Base-by-base conservation (phyloP, 768 basidiomycete species). In the Lyophyllum atratum region DNA sequence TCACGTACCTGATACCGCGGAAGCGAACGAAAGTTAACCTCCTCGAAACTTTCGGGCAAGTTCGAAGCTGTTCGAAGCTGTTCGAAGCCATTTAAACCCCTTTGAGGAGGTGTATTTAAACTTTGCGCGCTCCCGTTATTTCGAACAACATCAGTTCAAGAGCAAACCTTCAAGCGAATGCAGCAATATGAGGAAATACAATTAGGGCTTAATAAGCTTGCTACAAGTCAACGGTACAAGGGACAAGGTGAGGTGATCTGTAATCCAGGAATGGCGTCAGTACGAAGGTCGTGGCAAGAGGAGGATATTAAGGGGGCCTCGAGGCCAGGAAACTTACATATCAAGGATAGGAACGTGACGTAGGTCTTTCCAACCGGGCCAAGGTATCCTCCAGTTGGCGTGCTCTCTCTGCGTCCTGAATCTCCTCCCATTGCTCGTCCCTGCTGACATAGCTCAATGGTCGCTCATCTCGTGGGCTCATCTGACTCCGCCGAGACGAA, bases 351-450 rank as follows among this genome's bases (percentile, higher is more conserved):
- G 45, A 34, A 39, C 63, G 56, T 51, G 64, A 62, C 19, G 42
- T 33, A 8, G 74, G 65, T 52, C 75, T 64, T 62, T 82, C 76
- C 61, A 83, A 61, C 48, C 66, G 74, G 39, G 78, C 72, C 66
- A 88, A 71, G 8, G 85, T 83, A 61, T 84, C 81, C 66, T 86
- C 86, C 48, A 87, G 69, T 44, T 68, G 68, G 50, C 74, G 71
- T 12, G 84, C 83, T 44, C 83, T 71, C 52, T 83, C 81, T 15
- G 80, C 81, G 66, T 85, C 76, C 52, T 75, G 72, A 22, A 80
- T 73, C 54, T 72, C 79, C 61, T 87, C 81, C 83, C 84, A 84
- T 29, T 82, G 77, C 54, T 82, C 81, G 61, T 84, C 85, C 42
- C 65, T 70, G 57, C 81, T 84, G 51, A 67, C 61, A 66, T 86